Evolutionary conservation across 2,329 filamentous ascomycete species (phyloP), one percentile per base, ranked within the genome.

Genomic region (Ceratocystiopsis minuta): DNA sequence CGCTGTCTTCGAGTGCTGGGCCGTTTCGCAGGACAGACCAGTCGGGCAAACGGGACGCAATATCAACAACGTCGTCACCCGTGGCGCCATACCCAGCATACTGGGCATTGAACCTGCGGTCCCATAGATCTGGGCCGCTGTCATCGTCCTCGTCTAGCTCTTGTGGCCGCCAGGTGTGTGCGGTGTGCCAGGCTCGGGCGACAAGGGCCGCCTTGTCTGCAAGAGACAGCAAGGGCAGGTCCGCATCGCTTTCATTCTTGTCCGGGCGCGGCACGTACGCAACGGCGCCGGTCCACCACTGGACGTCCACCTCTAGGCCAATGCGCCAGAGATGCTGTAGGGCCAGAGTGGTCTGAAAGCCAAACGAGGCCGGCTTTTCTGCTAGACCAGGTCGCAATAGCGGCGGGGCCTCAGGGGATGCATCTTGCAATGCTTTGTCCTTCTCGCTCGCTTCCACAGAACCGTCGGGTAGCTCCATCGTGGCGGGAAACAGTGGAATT

Each of bases 251-350:
- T 11, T 4, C 32, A 15, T 33, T 33, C 32, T 49, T 48, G n/a
- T 47, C 45, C 33, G 50, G 35, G 37, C 53, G 54, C 2, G 76
- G 67, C 43, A 93, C 68, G 54, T 85, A 93, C 0, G 78, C 84
- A 38, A 93, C 73, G 2, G 71, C 80, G 46, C 76, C 78, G 5
- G 72, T 70, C 80, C 83, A 93, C 65, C 75, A 79, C 43, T 74
- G 66, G 3, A 92, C 76, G 42, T 73, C 64, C 65, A 80, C 78
- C 35, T 78, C 78, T 36, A 66, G 57, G 0, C 78, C 87, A 41
- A 98, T 79, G 34, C 88, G 75, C 75, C 80, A 87, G 18, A 96
- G 70, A 57, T 96, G 88, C 57, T 98, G 90, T 13, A 96, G 65
- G 1, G 86, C 73, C 5, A 98, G 66, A 0, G 72, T 63, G 6